Evolutionary conservation across 1,139 yeast species (phyloP), one percentile per base, ranked within the genome.

Genomic region (Geotrichum histeridarum): DNA sequence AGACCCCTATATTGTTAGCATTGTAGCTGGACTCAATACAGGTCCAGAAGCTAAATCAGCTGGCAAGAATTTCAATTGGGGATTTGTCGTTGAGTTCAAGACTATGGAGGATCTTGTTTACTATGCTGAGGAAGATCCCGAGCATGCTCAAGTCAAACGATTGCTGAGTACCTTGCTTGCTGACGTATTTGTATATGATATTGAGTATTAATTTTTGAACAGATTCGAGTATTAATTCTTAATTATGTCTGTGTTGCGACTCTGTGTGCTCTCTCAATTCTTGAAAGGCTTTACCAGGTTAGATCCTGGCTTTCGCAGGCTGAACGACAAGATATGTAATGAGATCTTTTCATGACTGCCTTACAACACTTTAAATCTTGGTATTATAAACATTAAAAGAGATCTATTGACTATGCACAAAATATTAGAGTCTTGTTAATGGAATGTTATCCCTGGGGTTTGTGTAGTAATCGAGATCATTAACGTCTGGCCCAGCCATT

Each of bases 131-230:
- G 27, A 41, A 12, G 54, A 51, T 31, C 50, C 54, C 4, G 45
- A n/a, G 8, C 54, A 44, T 15, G 32, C n/a, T 2, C n/a, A 11
- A 4, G 41, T 18, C 12, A 51, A 41, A 15, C 32, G 12, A 8
- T 14, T 27, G 8, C 17, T 44, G 14, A 17, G 32, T 4, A 27
- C 11, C 8, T n/a, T 45, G 6, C 5, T 51, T 15, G 41, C 2
- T 8, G 54, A 51, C 36, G 48, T 42, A 7, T 41, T 51, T 45
- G 50, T 51, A 7, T 50, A 44, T 31, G 54, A 50, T 32, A 38
- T 50, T 30, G 50, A 50, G 33, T 30, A 30, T 14, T 50, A 18
- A 32, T 33, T 33, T 11, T 33, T 11, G 2, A 33, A 33, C 27
- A 3, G 27, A 22, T 3, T 22, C 5, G 27, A 22, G 5, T 3